These are phyloP conservation scores for Elsinoe arachidis DNA, from an alignment of 2,329 filamentous ascomycete genomes.

Conservation along the genomic window DNA sequence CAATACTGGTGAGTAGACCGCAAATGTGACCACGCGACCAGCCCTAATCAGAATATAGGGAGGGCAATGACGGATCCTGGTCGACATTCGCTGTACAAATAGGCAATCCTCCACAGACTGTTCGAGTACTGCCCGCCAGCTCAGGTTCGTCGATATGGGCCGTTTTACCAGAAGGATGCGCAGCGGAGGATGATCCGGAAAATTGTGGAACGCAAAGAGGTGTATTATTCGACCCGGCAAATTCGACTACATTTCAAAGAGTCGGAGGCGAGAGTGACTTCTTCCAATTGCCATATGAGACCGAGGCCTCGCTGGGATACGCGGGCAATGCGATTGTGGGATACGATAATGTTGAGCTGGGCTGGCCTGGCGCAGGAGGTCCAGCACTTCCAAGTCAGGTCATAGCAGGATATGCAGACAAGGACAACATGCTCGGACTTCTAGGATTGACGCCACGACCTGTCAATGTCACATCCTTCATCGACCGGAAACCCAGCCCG, in stretches of 20 bases:
- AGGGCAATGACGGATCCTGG: conserved; percentile 62
- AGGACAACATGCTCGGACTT: conserved; percentile 38
- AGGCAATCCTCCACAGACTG: conserved; percentile 44
- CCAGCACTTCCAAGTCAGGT: conserved; percentile 36
- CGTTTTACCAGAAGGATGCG: conserved; percentile 58
- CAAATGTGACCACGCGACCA: conserved; percentile 3
- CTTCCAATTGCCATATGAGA: conserved; percentile 42
- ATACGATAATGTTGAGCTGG: conserved; percentile 39
- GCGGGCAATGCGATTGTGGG: conserved; percentile 58
- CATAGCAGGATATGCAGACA: conserved; percentile 32
- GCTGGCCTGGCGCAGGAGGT: conserved; percentile 30
- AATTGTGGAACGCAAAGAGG: conserved; percentile 50
- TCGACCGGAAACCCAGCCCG: conserved; percentile 47
- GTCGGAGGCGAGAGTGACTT: conserved; percentile 52
- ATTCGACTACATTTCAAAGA: conserved; percentile 38
- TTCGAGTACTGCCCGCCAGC: conserved; percentile 50
- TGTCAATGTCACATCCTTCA: conserved; percentile 44
- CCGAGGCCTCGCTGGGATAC: conserved; percentile 47
- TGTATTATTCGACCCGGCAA: conserved; percentile 45
- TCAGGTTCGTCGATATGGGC: conserved; percentile 34
- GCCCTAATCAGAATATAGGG: conserved; percentile 33
- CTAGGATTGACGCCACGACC: conserved; percentile 41
- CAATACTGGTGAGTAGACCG: conserved; percentile 20
- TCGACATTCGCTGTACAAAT: conserved; percentile 56
- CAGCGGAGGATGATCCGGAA: conserved; percentile 24